These are phyloP conservation scores for Daucus carota DNA, from an alignment of 129 eudicot species.

Conservation along the genomic window DNA sequence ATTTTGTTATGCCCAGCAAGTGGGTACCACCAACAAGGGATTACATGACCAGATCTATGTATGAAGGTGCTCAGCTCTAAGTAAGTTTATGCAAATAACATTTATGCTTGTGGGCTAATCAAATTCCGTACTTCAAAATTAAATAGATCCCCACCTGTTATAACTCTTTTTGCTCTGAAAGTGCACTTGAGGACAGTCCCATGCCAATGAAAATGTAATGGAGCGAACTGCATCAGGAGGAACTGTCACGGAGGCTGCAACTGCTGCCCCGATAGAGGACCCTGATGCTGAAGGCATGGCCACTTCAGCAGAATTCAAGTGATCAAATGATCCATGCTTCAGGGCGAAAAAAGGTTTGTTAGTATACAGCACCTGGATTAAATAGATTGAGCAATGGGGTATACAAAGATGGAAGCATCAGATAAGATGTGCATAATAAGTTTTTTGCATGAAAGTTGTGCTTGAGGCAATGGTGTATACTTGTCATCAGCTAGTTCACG, in stretches of 20 bases:
- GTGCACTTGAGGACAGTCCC: constrained; percentile 86
- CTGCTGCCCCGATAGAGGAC: constrained; percentile 76
- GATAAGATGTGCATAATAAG: not conserved
- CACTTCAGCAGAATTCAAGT: constrained; percentile 51
- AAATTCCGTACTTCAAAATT: not conserved
- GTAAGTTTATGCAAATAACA: not conserved
- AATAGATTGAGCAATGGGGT: not conserved
- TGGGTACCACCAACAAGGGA: not conserved
- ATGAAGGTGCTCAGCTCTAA: no score
- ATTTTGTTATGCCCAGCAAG: not conserved
- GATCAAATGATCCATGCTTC: constrained; percentile 88
- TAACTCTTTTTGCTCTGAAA: constrained; percentile 71
- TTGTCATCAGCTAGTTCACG: not conserved
- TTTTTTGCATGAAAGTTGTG: not conserved
- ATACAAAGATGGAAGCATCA: not conserved
- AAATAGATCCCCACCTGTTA: constrained; percentile 41
- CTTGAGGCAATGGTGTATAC: not conserved
- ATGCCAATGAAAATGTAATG: constrained; percentile 74
- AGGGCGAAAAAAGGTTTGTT: not conserved
- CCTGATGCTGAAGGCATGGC: constrained; percentile 59
- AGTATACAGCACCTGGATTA: not conserved
- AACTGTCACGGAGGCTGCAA: constrained; percentile 77
- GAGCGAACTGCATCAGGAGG: constrained; percentile 52
- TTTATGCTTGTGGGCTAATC: not conserved
- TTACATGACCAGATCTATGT: not conserved